Conservation (phyloP, 2,329 filamentous ascomycete species). For the Metarhizium robertsii region DNA sequence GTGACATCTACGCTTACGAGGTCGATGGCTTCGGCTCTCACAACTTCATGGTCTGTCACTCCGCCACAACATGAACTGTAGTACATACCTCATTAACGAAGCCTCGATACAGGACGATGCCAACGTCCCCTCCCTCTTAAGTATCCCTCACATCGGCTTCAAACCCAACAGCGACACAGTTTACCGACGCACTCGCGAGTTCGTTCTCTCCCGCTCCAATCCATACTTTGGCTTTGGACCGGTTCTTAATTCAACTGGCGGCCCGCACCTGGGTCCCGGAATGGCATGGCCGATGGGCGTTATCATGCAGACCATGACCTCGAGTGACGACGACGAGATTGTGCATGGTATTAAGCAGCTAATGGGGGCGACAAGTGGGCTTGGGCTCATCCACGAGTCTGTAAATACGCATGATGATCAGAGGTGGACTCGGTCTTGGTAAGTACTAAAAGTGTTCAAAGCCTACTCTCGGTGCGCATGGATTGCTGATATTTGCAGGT, state of each 20-base stretch:
- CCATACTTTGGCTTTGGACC: conserved; percentile 58
- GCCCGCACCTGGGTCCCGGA: conserved; percentile 48
- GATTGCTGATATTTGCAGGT: conserved; percentile 40
- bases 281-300: conserved; percentile 85
- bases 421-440: conserved; percentile 28
- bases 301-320: conserved; percentile 71
- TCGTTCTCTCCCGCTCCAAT: conserved; percentile 62
- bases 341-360: conserved; percentile 48
- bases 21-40: conserved; percentile 57
- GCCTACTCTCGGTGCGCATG: neutral
- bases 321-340: conserved; percentile 68
- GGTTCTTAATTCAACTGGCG: conserved; percentile 41
- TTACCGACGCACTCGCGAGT: conserved; percentile 68
- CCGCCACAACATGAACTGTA: neutral
- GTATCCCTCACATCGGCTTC: conserved; percentile 51
- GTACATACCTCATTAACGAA: neutral
- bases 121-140: conserved; percentile 53
- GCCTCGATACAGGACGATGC: conserved; percentile 40
- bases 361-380: conserved; percentile 59
- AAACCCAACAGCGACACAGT: conserved; percentile 45
- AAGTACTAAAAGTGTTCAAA: conserved; percentile 2
- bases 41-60: conserved; percentile 41
- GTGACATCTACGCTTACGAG: conserved; percentile 59
- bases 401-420: conserved; percentile 23
- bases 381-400: conserved; percentile 70